Conservation (phyloP, 495 filamentous ascomycete species). For the Lepraria neglecta region DNA sequence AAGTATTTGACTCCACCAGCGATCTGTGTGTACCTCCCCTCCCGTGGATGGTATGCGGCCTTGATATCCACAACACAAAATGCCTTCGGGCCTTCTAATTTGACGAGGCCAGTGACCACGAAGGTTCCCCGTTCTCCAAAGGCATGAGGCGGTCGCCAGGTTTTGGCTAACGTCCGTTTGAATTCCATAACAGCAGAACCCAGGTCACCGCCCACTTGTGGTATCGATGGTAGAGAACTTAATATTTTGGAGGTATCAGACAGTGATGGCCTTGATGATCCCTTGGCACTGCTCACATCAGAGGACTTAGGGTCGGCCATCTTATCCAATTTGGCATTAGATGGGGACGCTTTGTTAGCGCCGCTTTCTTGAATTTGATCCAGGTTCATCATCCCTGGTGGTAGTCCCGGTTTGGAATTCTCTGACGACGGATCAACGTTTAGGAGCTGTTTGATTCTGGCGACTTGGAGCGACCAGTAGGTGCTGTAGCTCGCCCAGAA, state of each 20-base stretch:
- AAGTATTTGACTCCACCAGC: slow-evolving; percentile 24
- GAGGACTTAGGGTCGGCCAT: slow-evolving; percentile 20
- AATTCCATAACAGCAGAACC: slow-evolving; percentile 38
- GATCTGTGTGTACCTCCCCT: slow-evolving; percentile 36
- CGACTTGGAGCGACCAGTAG: slow-evolving; percentile 28
- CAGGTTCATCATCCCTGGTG: slow-evolving; percentile 2
- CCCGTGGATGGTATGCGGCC: slow-evolving; percentile 55
- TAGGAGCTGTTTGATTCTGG: slow-evolving; percentile 26
- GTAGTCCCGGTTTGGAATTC: slow-evolving; percentile 6
- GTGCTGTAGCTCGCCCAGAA: slow-evolving; percentile 33
- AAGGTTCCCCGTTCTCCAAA: slow-evolving; percentile 59
- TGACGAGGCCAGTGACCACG: slow-evolving; percentile 58
- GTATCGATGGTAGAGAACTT: slow-evolving; percentile 16
- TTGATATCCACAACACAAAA: slow-evolving; percentile 52
- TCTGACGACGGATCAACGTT: slow-evolving; percentile 17
- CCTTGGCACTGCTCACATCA: slow-evolving; percentile 6
- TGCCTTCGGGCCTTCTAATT: slow-evolving; percentile 52
- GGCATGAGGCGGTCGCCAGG: slow-evolving; percentile 35
- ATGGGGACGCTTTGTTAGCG: slow-evolving; percentile 13
- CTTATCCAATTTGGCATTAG: slow-evolving; percentile 1
- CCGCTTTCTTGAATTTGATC: slow-evolving; percentile 5
- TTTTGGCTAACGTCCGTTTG: slow-evolving; percentile 43
- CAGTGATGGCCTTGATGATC: slow-evolving; percentile 9
- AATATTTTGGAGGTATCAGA: slow-evolving; percentile 16
- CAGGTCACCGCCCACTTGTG: slow-evolving; percentile 18